phyloP scores from a whole-genome alignment of 495 filamentous ascomycete genomes.

The Podospora sp. region DNA sequence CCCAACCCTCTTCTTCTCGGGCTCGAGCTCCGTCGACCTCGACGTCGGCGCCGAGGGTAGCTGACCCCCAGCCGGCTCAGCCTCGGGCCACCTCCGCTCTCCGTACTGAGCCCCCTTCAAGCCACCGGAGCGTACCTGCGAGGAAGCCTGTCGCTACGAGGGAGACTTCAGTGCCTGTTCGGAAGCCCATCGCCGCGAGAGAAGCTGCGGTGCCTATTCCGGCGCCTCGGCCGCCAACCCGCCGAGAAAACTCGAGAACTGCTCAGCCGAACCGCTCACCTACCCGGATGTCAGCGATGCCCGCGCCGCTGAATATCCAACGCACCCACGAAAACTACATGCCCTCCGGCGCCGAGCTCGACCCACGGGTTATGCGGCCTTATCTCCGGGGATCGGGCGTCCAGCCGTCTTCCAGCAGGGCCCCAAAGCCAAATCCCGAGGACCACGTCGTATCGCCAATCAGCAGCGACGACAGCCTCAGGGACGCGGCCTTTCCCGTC shows the following conservation, averaged over 20 bases:
- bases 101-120: not conserved
- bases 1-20: too few species aligned
- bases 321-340: not conserved
- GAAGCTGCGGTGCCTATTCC: not conserved
- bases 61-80: too few species aligned
- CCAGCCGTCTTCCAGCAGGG: too few species aligned
- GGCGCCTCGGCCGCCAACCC: not conserved
- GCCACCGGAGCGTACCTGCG: not conserved
- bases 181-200: not conserved
- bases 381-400: too few species aligned
- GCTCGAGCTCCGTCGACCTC: too few species aligned
- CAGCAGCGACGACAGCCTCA: not conserved
- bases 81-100: too few species aligned
- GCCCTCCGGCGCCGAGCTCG: not conserved
- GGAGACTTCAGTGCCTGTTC: not conserved
- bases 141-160: not conserved
- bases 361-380: not conserved
- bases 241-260: too few species aligned
- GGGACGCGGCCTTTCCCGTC: not conserved
- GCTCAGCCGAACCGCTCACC: too few species aligned
- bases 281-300: not conserved
- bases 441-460: not conserved
- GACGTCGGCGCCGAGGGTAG: too few species aligned
- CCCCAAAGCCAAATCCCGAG: not conserved
- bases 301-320: not conserved